These are phyloP conservation scores for Alternaria brassicicola DNA, from an alignment of 2,329 filamentous ascomycete genomes.

Conservation along the genomic window DNA sequence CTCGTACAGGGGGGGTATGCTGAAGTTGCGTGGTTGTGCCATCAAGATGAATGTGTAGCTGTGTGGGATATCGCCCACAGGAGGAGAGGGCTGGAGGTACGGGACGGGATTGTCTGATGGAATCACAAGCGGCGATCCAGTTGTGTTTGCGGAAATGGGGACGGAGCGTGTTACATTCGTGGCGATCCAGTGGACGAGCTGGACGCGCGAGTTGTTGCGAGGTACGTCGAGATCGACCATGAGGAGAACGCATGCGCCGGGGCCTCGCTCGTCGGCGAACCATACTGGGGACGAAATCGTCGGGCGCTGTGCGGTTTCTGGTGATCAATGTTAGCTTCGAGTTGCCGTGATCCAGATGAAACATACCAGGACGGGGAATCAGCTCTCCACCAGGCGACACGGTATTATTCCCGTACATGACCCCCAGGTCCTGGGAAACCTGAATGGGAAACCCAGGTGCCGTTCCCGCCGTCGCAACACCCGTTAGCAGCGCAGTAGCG, in stretches of 20 bases:
- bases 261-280: conserved; percentile 12
- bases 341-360: background rate
- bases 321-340: background rate
- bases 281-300: conserved; percentile 30
- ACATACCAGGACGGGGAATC: conserved; percentile 40
- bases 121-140: conserved; percentile 19
- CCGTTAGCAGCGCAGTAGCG: conserved; percentile 20
- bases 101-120: conserved; percentile 22
- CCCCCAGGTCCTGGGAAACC: conserved; percentile 23
- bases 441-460: conserved; percentile 42
- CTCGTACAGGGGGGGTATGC: conserved; percentile 35
- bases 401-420: conserved; percentile 41
- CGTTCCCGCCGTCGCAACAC: conserved; percentile 25
- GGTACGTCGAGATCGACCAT: conserved; percentile 45
- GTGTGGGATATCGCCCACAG: conserved; percentile 39
- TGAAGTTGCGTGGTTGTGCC: conserved; percentile 36
- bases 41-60: conserved; percentile 40
- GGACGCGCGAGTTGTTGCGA: conserved; percentile 38
- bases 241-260: conserved; percentile 29
- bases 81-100: conserved; percentile 37
- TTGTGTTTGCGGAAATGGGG: conserved; percentile 2
- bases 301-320: conserved; percentile 37
- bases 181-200: conserved; percentile 43
- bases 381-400: conserved; percentile 43
- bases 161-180: conserved; percentile 29